Percentiles rank a stretch among this genome's conserved stretches.
phyloP scores from a whole-genome alignment of 306 rosid species.

The Sicyos baderoa region DNA sequence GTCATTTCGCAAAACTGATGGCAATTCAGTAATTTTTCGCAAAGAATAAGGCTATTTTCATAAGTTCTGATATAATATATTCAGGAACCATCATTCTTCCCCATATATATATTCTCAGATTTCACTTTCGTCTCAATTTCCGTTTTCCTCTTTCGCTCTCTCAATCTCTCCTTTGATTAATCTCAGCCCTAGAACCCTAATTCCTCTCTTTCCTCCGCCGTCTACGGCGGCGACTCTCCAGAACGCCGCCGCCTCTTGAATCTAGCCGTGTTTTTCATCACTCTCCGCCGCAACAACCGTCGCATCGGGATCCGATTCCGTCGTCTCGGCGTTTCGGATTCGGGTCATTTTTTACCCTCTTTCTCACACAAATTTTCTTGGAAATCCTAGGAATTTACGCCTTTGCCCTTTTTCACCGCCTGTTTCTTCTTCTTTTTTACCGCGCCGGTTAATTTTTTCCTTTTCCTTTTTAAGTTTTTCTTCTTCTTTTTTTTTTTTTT shows the following conservation, averaged over 20 bases:
- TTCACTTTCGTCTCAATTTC: background rate
- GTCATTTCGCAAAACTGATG: background rate
- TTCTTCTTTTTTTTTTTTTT: too few species aligned
- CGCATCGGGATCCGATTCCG: conserved; percentile 14
- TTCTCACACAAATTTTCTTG: background rate
- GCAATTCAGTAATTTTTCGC: background rate
- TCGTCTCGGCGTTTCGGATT: conserved; percentile 6
- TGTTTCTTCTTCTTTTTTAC: background rate
- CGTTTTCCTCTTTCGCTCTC: background rate
- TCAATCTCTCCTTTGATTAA: background rate
- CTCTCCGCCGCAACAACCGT: background rate
- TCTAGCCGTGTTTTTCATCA: background rate
- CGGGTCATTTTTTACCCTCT: background rate
- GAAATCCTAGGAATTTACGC: background rate
- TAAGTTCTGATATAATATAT: background rate
- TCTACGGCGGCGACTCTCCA: background rate
- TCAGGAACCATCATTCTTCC: conserved; percentile 4
- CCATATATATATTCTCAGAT: conserved; percentile 9
- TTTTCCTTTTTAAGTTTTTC: too few species aligned
- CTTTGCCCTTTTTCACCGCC: conserved; percentile 11
- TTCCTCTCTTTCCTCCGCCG: background rate
- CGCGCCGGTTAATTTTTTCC: background rate
- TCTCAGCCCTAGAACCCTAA: conserved; percentile 8
- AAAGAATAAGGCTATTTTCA: background rate
- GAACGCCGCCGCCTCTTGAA: background rate